Base-by-base conservation (phyloP, 129 eudicot species). In the Scalesia atractyloides region DNA sequence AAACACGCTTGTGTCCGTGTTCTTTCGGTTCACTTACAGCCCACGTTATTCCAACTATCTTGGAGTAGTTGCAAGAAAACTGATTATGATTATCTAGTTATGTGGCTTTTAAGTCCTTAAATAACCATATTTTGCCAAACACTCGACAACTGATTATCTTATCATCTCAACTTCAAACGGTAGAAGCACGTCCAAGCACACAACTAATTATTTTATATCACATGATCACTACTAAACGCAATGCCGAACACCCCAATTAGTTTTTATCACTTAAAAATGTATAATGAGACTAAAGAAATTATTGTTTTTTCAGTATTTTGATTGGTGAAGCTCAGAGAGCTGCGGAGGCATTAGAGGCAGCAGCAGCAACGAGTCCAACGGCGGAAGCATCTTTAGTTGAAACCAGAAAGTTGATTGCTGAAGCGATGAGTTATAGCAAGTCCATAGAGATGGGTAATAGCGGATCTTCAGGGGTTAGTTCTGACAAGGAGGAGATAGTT, bases 251-350 rank as follows among this genome's bases (percentile, higher is more conserved):
- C 39, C 15, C 18, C 16, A 1, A n/a, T 36, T 37, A 17, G 19
- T 36, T 52, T n/a, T 17, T 11, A 33, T 69, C 3, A 67, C 22
- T 30, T 46, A 48, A 22, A 22, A 20, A 26, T 12, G n/a, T 54
- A 26, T 52, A 34, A 1, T 19, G 36, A 70, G 43, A 72, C 43
- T 75, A 43, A 64, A 37, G 22, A 70, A 19, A 9, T 10, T 53
- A 15, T 65, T 68, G 2, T 13, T 77, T 62, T 36, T 60, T 43
- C 80, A 89, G 97, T 80, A 36, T 81, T 60, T 78, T 89, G 92
- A 93, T 93, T 50, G 83, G 86, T 41, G 97, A 93, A 85, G 95
- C 92, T 46, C 83, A 89, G 72, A 89, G 86, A 60, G 98, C 96
- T 19, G 90, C 87, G 5, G 76, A 82, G 54, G 96, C 88, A 39